Evolutionary conservation across 257 asterid genomes (phyloP), one percentile per base, ranked within the genome.

Genomic region (Knoxia roxburghii): DNA sequence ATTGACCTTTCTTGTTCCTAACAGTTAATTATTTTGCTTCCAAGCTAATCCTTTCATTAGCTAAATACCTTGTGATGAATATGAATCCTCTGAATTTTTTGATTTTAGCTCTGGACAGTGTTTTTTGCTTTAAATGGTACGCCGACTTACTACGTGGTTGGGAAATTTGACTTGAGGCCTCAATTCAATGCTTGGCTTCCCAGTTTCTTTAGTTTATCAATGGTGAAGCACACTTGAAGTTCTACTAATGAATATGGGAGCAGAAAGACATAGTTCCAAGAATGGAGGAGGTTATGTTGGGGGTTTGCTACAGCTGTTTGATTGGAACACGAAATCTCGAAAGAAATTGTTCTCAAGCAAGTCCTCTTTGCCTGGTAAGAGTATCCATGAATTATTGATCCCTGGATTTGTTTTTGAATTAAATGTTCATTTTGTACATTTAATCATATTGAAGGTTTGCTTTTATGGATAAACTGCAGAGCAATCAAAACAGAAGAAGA

Each of bases 311-410:
- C 97, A 89, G 81, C 81, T 89, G 73, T 92, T 92, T 64, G 96
- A 89, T 77, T 92, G 98, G 98, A 89, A 87, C 67, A 87, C 87
- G 20, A 89, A 87, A 77, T 89, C 98, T 46, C 85, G 91, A 24
- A 92, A 89, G 83, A 92, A 92, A 73, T 70, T 87, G 82, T 86
- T 89, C 73, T 75, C 88, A 7, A 86, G 80, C 90, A 87, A 89
- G 75, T 82, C 90, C 40, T 85, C 83, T 61, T 17, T 73, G 73
- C 86, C 95, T 27, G 96, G 97, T 92, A 79, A 27, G 50, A 56
- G 35, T 37, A 6, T 39, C 64, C 43, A 57, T 21, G 45, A 55
- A 54, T 35, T 27, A 50, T 6, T 20, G 26, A 67, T 61, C 26
- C 41, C 63, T 45, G 30, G 20, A 76, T 62, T 10, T 20, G 23